Conservation (phyloP, 805 yeast genomes). For the Candida pseudoglaebosa region DNA sequence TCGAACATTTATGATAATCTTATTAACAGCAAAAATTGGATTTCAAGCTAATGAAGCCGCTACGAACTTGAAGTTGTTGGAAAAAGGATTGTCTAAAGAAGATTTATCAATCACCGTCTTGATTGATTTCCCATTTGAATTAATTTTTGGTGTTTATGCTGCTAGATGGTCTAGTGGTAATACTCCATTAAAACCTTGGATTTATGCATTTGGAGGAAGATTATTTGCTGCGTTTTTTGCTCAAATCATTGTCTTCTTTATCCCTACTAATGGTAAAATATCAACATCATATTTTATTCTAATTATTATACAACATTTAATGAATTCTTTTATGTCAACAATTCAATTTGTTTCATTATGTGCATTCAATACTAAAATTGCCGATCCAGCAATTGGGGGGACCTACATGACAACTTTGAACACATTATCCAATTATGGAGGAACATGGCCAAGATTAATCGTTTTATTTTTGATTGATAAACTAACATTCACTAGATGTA, state of each 20-base stretch:
- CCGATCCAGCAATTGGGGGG: constrained; percentile 95
- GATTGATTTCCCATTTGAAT: constrained; percentile 94
- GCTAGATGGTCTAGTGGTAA: constrained; percentile 89
- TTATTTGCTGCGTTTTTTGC: constrained; percentile 72
- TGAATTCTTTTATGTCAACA: constrained; percentile 90
- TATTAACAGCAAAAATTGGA: constrained; percentile 80
- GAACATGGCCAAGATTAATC: constrained; percentile 94
- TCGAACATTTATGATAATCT: constrained; percentile 68
- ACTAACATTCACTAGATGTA: constrained; percentile 66
- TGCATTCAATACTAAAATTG: constrained; percentile 92
- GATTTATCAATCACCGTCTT: constrained; percentile 89
- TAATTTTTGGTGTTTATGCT: constrained; percentile 90
- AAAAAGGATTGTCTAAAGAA: constrained; percentile 88
- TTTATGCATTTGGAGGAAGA: constrained; percentile 81
- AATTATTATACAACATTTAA: constrained; percentile 76
- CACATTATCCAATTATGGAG: constrained; percentile 90
- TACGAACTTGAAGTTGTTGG: constrained; percentile 84
- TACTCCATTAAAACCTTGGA: constrained; percentile 83
- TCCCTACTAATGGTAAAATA: constrained; percentile 57
- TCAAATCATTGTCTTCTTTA: constrained; percentile 63
- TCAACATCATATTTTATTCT: constrained; percentile 55
- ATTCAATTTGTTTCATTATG: constrained; percentile 91
- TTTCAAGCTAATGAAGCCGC: constrained; percentile 96
- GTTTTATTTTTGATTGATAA: constrained; percentile 76
- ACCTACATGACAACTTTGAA: constrained; percentile 96